Evolutionary conservation across 257 asterid genomes (phyloP).

Genomic region (Phtheirospermum japonicum): DNA sequence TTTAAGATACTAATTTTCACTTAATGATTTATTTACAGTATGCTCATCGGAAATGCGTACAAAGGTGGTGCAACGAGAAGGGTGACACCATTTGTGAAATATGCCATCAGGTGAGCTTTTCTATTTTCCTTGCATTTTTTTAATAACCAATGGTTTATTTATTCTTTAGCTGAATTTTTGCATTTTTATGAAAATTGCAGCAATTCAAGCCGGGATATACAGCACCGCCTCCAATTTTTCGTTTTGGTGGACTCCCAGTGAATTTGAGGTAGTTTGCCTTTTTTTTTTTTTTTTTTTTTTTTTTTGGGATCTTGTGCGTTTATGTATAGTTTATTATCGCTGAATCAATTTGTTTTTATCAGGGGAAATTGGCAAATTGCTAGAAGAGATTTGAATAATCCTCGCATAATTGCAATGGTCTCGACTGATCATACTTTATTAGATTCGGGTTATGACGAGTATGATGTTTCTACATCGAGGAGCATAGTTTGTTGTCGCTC

Average conservation of each 20-base stretch:
- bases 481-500: slow-evolving; percentile 76
- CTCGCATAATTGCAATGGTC: slow-evolving; percentile 73
- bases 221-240: slow-evolving; percentile 89
- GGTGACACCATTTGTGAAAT: slow-evolving; percentile 95
- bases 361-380: slow-evolving; percentile 96
- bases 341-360: slow-evolving; percentile 28
- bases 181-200: slow-evolving; percentile 42
- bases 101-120: slow-evolving; percentile 80
- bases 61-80: slow-evolving; percentile 97
- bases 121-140: background rate
- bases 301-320: slow-evolving; percentile 10
- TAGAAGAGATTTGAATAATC: slow-evolving; percentile 67
- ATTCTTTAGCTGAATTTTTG: background rate
- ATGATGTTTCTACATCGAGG: slow-evolving; percentile 61
- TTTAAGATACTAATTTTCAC: too few relatives aligned
- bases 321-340: slow-evolving; percentile 6
- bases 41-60: slow-evolving; percentile 93
- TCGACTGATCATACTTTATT: slow-evolving; percentile 57
- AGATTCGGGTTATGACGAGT: slow-evolving; percentile 55
- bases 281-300: background rate
- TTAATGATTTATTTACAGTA: too few relatives aligned
- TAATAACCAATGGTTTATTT: background rate
- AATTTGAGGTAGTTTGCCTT: slow-evolving; percentile 57
- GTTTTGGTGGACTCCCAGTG: slow-evolving; percentile 75
- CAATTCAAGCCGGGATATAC: slow-evolving; percentile 87